phyloP scores from a whole-genome alignment of 2,329 filamentous ascomycete genomes.

The Pseudopithomyces maydicus region DNA sequence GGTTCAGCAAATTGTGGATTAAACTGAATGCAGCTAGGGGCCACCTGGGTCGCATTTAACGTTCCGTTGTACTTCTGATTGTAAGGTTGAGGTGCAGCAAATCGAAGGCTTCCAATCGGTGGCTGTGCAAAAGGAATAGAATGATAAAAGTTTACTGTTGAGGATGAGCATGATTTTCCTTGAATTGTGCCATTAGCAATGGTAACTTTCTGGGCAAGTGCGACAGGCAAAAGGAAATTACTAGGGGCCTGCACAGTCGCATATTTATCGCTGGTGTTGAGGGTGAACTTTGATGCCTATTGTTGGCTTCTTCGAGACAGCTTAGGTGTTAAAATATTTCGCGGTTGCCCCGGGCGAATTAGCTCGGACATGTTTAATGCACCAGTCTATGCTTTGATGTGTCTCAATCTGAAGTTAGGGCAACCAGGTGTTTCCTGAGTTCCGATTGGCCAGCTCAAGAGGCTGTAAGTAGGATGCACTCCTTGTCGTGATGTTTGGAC shows the following conservation, averaged over 20 bases:
- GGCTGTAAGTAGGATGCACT: too few species aligned
- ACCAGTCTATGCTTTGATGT: too few species aligned
- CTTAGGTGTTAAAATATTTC: too few species aligned
- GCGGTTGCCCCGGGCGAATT: too few species aligned
- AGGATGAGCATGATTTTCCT: background rate
- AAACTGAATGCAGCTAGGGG: conserved; percentile 1
- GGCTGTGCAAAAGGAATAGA: background rate
- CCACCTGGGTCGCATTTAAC: background rate
- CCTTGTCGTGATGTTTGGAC: too few species aligned
- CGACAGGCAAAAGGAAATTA: background rate
- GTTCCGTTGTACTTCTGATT: background rate
- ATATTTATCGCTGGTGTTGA: background rate
- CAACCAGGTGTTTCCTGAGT: too few species aligned
- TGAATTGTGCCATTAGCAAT: background rate
- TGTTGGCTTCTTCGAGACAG: background rate
- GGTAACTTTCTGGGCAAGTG: background rate
- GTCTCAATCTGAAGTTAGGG: too few species aligned
- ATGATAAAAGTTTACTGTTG: background rate
- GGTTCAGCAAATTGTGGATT: background rate
- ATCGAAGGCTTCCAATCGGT: background rate
- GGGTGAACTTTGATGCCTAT: background rate
- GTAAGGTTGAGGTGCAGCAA: background rate
- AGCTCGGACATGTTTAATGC: too few species aligned
- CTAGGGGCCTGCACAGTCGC: background rate
- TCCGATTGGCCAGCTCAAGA: too few species aligned